These are phyloP conservation scores for Cladophialophora immunda DNA, from an alignment of 2,329 filamentous ascomycete species.

Conservation along the genomic window DNA sequence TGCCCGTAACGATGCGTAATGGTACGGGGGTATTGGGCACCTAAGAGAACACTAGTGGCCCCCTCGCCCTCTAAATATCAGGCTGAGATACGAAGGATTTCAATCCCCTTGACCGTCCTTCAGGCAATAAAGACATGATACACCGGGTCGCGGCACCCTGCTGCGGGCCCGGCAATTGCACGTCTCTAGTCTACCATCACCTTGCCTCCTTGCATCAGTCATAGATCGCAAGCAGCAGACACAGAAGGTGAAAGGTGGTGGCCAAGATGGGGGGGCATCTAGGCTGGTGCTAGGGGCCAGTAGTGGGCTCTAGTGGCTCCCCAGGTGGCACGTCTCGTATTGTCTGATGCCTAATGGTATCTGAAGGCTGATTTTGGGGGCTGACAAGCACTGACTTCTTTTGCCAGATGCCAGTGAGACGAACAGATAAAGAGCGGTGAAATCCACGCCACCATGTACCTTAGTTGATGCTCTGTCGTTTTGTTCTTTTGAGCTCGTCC, in stretches of 20 bases:
- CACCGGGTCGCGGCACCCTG: not conserved
- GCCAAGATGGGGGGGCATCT: constrained; percentile 10
- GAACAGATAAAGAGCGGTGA: constrained; percentile 19
- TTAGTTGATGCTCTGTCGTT: not conserved
- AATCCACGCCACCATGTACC: not conserved
- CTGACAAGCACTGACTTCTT: not conserved
- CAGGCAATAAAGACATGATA: not conserved
- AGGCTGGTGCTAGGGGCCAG: constrained; percentile 9
- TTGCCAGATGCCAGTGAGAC: not conserved
- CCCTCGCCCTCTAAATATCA: constrained; percentile 3
- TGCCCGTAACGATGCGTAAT: constrained; percentile 21
- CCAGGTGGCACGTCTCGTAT: constrained; percentile 3
- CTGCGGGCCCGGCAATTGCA: not conserved
- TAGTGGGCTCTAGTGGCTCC: not conserved
- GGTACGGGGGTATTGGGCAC: constrained; percentile 8
- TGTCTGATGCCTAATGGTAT: constrained; percentile 11
- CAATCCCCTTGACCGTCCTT: not conserved
- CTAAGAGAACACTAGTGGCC: not conserved
- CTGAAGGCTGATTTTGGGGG: constrained; percentile 12
- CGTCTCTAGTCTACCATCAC: not conserved
- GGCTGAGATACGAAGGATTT: constrained; percentile 5
- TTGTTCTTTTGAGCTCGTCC: not conserved
- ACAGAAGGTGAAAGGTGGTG: constrained; percentile 16
- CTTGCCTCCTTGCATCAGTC: not conserved
- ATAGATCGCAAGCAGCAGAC: constrained; percentile 1